Percentiles rank a stretch among this genome's conserved stretches.
Evolutionary conservation across 1,284 basidiomycete species (phyloP).

Genomic region (Cutaneotrichosporon sp.): DNA sequence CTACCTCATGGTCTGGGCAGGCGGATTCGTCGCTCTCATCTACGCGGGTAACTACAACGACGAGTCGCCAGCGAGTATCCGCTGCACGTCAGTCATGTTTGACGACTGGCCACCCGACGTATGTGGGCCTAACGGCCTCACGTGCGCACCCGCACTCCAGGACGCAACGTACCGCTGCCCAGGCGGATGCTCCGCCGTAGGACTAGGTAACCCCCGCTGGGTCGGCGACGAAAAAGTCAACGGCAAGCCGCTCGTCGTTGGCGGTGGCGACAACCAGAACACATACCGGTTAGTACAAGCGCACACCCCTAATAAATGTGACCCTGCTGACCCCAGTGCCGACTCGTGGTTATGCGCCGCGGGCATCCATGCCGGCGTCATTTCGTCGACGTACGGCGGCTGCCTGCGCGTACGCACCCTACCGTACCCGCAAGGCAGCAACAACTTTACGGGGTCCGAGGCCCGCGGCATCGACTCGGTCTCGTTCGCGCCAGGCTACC

Average conservation of each 20-base stretch:
- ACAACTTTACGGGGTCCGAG: constrained; percentile 20
- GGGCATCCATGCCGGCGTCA: constrained; percentile 31
- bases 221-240: constrained; percentile 32
- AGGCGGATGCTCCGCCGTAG: constrained; percentile 33
- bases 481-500: constrained; percentile 28
- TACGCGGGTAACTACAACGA: constrained; percentile 36
- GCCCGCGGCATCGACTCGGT: constrained; percentile 22
- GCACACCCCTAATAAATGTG: too few species aligned
- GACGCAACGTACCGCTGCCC: constrained; percentile 30
- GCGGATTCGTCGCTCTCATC: constrained; percentile 32
- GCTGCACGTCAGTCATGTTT: constrained; percentile 33
- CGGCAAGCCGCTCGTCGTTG: constrained; percentile 34
- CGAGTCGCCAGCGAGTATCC: constrained; percentile 20
- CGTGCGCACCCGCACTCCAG: constrained; percentile 24
- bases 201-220: constrained; percentile 39
- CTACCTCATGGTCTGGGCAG: constrained; percentile 30
- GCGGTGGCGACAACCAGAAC: constrained; percentile 26
- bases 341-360: constrained; percentile 45
- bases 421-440: constrained; percentile 16
- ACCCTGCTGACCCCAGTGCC: constrained; percentile 23
- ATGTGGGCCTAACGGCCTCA: constrained; percentile 33
- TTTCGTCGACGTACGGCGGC: constrained; percentile 32
- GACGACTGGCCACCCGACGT: constrained; percentile 40
- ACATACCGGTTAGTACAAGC: constrained; percentile 33
- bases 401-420: constrained; percentile 29